phyloP scores from a whole-genome alignment of 371 early-diverging fungal genomes.

The Mortierella sp. region DNA sequence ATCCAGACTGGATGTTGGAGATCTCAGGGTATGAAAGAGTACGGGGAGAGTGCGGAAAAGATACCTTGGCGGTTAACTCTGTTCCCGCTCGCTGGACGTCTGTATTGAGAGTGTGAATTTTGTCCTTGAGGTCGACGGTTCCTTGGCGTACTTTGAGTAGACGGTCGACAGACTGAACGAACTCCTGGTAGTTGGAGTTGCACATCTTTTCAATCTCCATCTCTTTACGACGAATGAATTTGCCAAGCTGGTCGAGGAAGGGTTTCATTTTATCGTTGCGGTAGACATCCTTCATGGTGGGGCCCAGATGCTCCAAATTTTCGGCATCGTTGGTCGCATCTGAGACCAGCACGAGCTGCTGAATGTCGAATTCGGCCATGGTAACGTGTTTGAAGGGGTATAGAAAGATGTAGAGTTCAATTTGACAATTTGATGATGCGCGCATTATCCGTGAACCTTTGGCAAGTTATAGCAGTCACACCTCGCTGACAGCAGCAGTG shows the following conservation, averaged over 20 bases:
- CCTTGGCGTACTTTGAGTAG: conserved; percentile 93
- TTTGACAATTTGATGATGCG: not conserved
- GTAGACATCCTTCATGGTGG: conserved; percentile 92
- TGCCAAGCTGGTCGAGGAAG: conserved; percentile 87
- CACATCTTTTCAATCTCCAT: conserved; percentile 98
- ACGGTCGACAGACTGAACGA: conserved; percentile 95
- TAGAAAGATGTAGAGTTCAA: too few species aligned
- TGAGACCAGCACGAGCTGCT: conserved; percentile 58
- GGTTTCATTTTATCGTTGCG: conserved; percentile 87
- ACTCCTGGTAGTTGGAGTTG: conserved; percentile 97
- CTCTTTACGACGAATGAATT: conserved; percentile 89
- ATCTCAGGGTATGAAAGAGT: too few species aligned
- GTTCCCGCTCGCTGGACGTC: conserved; percentile 88
- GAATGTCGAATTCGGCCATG: conserved; percentile 59
- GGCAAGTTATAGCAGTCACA: not conserved
- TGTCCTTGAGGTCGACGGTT: conserved; percentile 85
- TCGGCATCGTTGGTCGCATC: conserved; percentile 69
- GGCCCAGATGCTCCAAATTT: conserved; percentile 87
- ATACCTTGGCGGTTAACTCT: conserved; percentile 82
- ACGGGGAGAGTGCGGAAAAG: not conserved
- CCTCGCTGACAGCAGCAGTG: too few species aligned
- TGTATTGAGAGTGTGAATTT: conserved; percentile 86
- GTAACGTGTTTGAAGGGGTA: not conserved
- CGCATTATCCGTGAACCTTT: not conserved
- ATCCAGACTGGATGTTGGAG: too few species aligned